Base-by-base conservation (phyloP, 495 filamentous ascomycete species). In the Talaromyces liani region DNA sequence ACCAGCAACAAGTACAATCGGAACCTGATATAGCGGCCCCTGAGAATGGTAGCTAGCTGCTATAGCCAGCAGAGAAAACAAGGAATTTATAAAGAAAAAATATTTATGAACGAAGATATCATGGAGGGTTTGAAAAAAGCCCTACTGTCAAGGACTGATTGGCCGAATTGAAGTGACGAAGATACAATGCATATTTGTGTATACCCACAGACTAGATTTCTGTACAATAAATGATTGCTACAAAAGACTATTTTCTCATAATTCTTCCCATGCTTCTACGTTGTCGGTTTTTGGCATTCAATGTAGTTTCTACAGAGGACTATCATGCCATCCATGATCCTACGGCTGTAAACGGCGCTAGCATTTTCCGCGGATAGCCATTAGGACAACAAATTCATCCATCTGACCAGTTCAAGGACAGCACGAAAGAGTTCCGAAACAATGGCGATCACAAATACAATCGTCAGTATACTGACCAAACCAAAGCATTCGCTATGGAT, bases 401-500 rank as follows among this genome's bases (percentile, higher is more conserved):
- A 18, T 29, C 51, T 55, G 22, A 25, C 6, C 20, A 55, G 9
- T 8, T 20, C 47, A 24, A 22, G 24, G 12, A 56, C 27, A 29
- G 51, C 22, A 16, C 27, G 45, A 6, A 20, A 2, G n/a, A 7
- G 22, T 2, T 49, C 45, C n/a, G 6, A 20, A 49, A 4, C 5
- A 3, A 49, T 49, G 45, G 10, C 45, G 45, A 49, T 49, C 45
- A 49, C n/a, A 18, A 49, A 49, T 20, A 20, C 45, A 20, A 9
- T 49, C n/a, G 45, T 49, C 45, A 8, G 8, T 49, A 49, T 49
- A 39, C 71, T 79, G 5, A 72, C 62, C 33, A 80, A 87, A 64
- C 80, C 82, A 20, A 76, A 75, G 57, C 84, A 88, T 64, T 80
- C 83, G 39, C 71, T 67, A 86, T 88, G 86, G 86, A 75, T 89